Conservation (phyloP, 352 stramenopile species). For the Phytophthora parvispora region DNA sequence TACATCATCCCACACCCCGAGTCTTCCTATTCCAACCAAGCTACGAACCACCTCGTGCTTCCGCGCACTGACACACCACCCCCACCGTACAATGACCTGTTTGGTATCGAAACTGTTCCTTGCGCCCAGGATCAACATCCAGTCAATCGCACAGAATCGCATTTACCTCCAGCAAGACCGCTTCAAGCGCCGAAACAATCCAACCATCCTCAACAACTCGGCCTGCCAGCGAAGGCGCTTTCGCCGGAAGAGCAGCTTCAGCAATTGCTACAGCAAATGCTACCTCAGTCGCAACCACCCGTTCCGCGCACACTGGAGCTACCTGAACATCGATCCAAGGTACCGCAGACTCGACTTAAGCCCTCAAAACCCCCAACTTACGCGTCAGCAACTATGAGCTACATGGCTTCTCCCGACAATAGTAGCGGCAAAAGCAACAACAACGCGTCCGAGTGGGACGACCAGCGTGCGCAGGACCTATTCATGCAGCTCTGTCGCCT, state of each 20-base stretch:
- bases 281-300: slow-evolving; percentile 22
- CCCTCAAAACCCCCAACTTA: slow-evolving; percentile 1
- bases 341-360: slow-evolving; percentile 15
- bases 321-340: slow-evolving; percentile 8
- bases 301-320: neutral
- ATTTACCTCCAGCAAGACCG: slow-evolving; percentile 12
- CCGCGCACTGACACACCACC: slow-evolving; percentile 49
- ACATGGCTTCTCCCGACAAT: neutral
- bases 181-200: neutral
- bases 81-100: slow-evolving; percentile 69
- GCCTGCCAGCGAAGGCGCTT: neutral
- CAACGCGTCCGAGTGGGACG: slow-evolving; percentile 51
- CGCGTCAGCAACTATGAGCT: neutral
- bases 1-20: slow-evolving; percentile 25
- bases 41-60: slow-evolving; percentile 5
- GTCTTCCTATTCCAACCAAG: slow-evolving; percentile 20
- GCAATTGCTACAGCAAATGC: slow-evolving; percentile 60
- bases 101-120: slow-evolving; percentile 67
- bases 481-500: slow-evolving; percentile 75
- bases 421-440: slow-evolving; percentile 13
- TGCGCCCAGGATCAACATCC: slow-evolving; percentile 22
- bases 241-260: slow-evolving; percentile 67
- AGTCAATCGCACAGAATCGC: neutral
- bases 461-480: slow-evolving; percentile 64
- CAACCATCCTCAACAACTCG: neutral